These are phyloP conservation scores for Tuber melanosporum DNA, from an alignment of 495 filamentous ascomycete species.

Conservation along the genomic window DNA sequence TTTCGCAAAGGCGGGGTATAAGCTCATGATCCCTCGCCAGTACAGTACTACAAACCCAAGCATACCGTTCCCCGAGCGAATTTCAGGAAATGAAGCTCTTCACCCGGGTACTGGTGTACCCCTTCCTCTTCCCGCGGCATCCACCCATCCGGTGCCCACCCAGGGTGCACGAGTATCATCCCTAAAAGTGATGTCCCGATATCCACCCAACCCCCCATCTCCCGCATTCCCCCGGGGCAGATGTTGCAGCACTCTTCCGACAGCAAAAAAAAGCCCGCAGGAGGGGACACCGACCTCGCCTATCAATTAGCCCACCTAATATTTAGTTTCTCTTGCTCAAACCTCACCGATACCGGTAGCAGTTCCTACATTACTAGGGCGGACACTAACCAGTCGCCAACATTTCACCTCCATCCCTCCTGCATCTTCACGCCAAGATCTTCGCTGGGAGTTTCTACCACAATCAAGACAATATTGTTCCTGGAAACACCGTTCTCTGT, in stretches of 20 bases:
- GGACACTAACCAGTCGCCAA: neutral
- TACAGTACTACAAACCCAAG: neutral
- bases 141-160: neutral
- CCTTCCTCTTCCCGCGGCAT: neutral
- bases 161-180: too few relatives aligned
- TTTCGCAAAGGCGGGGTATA: neutral
- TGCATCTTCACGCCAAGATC: too few relatives aligned
- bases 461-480: slow-evolving; percentile 39
- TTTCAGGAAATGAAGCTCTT: neutral
- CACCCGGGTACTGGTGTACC: neutral
- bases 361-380: neutral
- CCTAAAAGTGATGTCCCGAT: neutral
- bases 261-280: neutral
- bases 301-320: neutral
- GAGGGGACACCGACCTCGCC: neutral
- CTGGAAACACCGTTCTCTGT: slow-evolving; percentile 48
- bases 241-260: neutral
- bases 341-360: neutral
- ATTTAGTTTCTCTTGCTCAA: neutral
- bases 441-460: too few relatives aligned
- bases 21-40: neutral
- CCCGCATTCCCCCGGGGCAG: neutral
- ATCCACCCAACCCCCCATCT: neutral
- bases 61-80: neutral
- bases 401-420: too few relatives aligned